phyloP scores from a whole-genome alignment of 2,329 filamentous ascomycete species.

The Fusarium paranaense region DNA sequence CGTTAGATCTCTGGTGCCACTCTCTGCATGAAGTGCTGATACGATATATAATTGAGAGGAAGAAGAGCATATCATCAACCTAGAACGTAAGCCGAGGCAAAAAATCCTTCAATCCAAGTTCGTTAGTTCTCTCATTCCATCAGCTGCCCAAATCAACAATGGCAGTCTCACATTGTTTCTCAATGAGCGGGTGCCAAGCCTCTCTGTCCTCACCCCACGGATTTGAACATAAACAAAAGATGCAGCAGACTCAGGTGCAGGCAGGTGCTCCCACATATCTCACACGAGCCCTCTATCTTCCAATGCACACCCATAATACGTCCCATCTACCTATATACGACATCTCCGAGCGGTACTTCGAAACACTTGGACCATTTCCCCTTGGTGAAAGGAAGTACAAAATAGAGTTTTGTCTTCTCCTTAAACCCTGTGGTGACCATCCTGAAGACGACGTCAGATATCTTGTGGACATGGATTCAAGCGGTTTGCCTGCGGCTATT shows the following conservation, averaged over 20 bases:
- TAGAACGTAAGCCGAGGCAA: neutral
- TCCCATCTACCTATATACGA: constrained; percentile 1
- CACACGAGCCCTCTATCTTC: constrained; percentile 7
- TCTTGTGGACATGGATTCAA: neutral
- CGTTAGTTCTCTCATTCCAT: neutral
- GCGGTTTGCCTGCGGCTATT: neutral
- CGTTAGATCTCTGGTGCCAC: neutral
- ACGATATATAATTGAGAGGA: neutral
- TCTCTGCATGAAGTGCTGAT: neutral
- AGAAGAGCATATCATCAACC: neutral
- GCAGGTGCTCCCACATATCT: neutral
- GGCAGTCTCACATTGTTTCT: neutral
- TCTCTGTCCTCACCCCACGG: neutral
- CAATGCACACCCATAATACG: neutral
- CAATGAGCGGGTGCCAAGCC: neutral
- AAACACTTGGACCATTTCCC: neutral
- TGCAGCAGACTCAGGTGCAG: neutral
- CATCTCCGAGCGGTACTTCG: neutral
- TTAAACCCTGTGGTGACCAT: constrained; percentile 11
- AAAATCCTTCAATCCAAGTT: neutral
- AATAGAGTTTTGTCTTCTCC: constrained; percentile 8
- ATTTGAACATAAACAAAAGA: neutral
- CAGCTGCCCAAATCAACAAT: neutral
- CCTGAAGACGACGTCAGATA: constrained; percentile 7
- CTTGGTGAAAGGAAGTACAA: constrained; percentile 19